Evolutionary conservation across 345 rosid genomes (phyloP).

Genomic region (Linum trigynum): DNA sequence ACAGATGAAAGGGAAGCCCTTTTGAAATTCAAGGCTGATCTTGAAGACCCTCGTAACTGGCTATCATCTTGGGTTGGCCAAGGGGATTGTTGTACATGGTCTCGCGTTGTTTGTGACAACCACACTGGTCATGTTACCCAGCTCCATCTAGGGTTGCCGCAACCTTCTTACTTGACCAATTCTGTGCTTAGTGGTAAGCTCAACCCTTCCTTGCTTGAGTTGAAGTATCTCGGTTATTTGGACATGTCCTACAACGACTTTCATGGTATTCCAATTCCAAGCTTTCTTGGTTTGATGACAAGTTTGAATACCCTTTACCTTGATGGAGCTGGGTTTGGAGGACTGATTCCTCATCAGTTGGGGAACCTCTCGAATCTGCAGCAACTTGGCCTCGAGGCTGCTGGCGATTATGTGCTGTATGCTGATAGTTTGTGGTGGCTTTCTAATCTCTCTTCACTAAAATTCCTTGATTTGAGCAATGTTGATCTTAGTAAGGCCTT

Average conservation of each 20-base stretch:
- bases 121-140: neutral
- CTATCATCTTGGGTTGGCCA: neutral
- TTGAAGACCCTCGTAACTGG: neutral
- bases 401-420: neutral
- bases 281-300: neutral
- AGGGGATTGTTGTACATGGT: conserved; percentile 1
- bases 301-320: neutral
- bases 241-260: neutral
- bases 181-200: neutral
- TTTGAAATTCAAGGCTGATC: neutral
- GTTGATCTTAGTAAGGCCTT: neutral
- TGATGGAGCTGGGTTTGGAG: neutral
- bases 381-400: neutral
- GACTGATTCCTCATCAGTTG: neutral
- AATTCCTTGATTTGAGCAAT: neutral
- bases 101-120: conserved; percentile 2
- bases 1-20: conserved; percentile 4
- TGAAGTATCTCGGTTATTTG: conserved; percentile 1
- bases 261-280: neutral
- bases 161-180: neutral
- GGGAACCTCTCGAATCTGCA: conserved; percentile 2
- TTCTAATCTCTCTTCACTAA: neutral
- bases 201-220: conserved; percentile 1
- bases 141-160: neutral
- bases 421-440: conserved; percentile 5